Conservation (phyloP, 2,329 filamentous ascomycete genomes). For the Neofusicoccum parvum region DNA sequence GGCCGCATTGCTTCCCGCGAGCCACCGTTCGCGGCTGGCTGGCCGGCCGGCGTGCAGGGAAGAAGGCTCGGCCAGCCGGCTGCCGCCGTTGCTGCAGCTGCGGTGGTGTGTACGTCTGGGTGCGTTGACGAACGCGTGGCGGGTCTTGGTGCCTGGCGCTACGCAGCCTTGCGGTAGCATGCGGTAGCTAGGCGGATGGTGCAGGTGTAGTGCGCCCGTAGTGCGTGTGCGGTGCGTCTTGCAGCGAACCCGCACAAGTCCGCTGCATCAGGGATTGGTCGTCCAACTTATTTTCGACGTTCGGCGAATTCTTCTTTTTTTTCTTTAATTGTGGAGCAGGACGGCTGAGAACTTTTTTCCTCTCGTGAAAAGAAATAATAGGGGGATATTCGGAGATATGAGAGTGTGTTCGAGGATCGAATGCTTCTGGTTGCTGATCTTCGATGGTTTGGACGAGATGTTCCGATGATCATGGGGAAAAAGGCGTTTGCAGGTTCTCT, state of each 20-base stretch:
- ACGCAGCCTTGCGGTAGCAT: neutral
- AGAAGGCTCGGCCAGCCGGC: too few species aligned
- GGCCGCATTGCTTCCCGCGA: neutral
- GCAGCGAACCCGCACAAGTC: neutral
- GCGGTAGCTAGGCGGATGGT: neutral
- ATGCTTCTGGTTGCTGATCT: too few species aligned
- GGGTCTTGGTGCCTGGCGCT: neutral
- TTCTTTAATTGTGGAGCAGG: neutral
- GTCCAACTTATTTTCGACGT: neutral
- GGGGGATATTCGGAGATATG: too few species aligned
- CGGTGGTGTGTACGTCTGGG: too few species aligned
- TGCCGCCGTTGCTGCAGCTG: too few species aligned
- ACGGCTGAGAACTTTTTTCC: neutral
- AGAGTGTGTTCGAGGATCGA: too few species aligned
- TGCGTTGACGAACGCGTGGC: too few species aligned
- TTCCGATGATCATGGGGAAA: neutral
- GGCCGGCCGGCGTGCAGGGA: neutral
- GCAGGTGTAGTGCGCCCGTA: neutral
- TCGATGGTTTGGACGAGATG: too few species aligned
- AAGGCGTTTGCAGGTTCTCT: neutral
- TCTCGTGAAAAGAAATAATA: too few species aligned
- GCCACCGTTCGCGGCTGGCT: neutral
- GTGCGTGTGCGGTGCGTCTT: neutral
- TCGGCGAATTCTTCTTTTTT: neutral
- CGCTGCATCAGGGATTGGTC: neutral